Base-by-base conservation (phyloP, 768 basidiomycete genomes). In the Tulasnella calospora region DNA sequence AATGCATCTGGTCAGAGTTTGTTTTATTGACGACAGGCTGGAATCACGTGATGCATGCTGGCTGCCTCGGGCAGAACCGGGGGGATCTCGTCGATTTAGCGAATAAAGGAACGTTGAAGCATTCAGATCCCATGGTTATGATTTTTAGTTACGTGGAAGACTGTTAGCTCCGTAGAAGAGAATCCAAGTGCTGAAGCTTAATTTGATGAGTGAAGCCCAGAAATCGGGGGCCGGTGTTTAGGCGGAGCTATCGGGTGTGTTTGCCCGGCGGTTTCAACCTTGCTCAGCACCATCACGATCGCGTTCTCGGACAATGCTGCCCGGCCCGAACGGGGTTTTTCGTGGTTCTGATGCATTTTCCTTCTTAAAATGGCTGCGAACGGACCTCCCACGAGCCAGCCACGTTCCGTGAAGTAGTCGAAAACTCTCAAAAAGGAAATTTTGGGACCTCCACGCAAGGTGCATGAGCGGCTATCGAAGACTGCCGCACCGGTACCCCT, bases 91-190 rank as follows among this genome's bases (percentile, higher is more conserved):
- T 92, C 17, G 93, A 94, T 35, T 83, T 89, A 80, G 91, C 94
- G 4, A 88, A 89, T 82, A 87, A 88, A 27, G 91, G 89, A 78
- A 88, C 81, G 85, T 98, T 78, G 88, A 92, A 69, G 82, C 87
- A 51, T 99, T 98, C 87, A 88, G 94, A 71, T 86, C 86, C 80
- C 91, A 93, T 79, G 96, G 96, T 4, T 94, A 98, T 82, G 96
- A 98, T 78, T 99, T 98, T 83, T 97, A 87, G 67, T 27, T n/a
- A 35, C 41, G 23, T 46, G 5, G 19, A 44, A 55, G 33, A 4
- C 4, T n/a, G n/a, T 44, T 30, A 74, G 33, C 70, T 74, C 23
- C 5, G 2, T 35, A n/a, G 40, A 74, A 27, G 41, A 35, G 13
- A 74, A 30, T 40, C 36, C 4, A 27, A 40, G 12, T 17, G 73